Evolutionary conservation across 1,139 yeast species (phyloP).

Genomic region (Chernovozyma aurita): DNA sequence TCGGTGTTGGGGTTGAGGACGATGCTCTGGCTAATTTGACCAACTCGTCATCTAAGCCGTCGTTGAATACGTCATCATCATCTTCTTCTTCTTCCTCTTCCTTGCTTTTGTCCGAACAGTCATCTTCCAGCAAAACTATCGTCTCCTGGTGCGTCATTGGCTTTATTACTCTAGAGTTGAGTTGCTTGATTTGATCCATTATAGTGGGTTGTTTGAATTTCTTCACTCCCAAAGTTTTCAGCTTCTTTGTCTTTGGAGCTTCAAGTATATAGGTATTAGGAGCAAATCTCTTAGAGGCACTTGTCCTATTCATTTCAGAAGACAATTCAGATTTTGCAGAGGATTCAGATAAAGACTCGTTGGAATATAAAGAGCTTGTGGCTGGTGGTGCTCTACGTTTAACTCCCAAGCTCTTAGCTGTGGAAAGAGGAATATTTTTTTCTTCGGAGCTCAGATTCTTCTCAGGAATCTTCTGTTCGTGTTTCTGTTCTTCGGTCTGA

Average conservation of each 20-base stretch:
- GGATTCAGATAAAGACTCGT: no score
- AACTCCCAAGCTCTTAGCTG: no score
- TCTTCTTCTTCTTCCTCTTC: conserved; percentile 5
- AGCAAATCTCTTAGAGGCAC: conserved; percentile 1
- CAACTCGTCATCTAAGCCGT: conserved; percentile 25
- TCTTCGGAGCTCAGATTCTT: no score
- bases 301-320: no score
- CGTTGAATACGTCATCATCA: conserved; percentile 24
- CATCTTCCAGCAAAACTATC: not conserved
- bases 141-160: not conserved
- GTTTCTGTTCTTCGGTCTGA: no score
- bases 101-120: not conserved
- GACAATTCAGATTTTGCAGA: no score
- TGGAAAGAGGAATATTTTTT: no score
- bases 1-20: not conserved
- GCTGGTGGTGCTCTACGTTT: no score
- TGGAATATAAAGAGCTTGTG: no score
- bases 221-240: conserved; percentile 16
- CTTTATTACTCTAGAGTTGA: no score
- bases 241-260: conserved; percentile 1
- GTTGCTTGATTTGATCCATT: not conserved
- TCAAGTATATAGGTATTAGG: not conserved
- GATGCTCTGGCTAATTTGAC: conserved; percentile 6
- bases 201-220: conserved; percentile 1
- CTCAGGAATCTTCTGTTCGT: no score